Evolutionary conservation across 2,329 filamentous ascomycete species (phyloP).

Genomic region (Claviceps sp.): DNA sequence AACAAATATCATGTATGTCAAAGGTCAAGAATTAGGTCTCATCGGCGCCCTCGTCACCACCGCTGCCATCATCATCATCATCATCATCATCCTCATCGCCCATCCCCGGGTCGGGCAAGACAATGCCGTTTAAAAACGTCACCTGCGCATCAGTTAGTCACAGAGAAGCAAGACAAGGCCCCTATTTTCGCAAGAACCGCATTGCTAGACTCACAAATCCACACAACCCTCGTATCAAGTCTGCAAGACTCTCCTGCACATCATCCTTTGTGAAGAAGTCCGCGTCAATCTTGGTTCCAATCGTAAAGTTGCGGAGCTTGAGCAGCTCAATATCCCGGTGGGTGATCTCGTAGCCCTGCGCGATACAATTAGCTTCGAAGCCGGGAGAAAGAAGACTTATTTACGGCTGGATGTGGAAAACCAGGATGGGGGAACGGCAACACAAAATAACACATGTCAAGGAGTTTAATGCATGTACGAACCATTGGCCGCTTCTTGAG

Average conservation of each 20-base stretch:
- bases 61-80: slow-evolving; percentile 28
- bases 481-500: slow-evolving; percentile 82
- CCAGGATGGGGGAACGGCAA: too few species aligned
- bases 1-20: not conserved
- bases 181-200: not conserved
- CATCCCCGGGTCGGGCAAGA: slow-evolving; percentile 52
- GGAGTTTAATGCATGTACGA: not conserved
- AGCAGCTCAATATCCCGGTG: slow-evolving; percentile 71
- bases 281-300: slow-evolving; percentile 55
- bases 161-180: not conserved
- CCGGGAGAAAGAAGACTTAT: not conserved
- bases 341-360: slow-evolving; percentile 57
- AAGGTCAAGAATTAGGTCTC: not conserved
- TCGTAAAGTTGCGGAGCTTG: slow-evolving; percentile 66
- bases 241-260: slow-evolving; percentile 51
- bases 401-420: not conserved
- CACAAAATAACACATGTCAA: too few species aligned
- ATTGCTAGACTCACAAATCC: slow-evolving; percentile 49
- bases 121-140: slow-evolving; percentile 56
- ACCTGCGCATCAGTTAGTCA: slow-evolving; percentile 31
- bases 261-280: slow-evolving; percentile 46
- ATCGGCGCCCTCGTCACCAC: slow-evolving; percentile 18
- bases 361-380: not conserved
- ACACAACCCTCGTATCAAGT: slow-evolving; percentile 54
- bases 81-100: slow-evolving; percentile 27